A percentile compares a stretch with the other conserved stretches of the same genome.
These are phyloP conservation scores for Chrysanthemum lavandulifolium DNA, from an alignment of 129 eudicot genomes.

Conservation along the genomic window DNA sequence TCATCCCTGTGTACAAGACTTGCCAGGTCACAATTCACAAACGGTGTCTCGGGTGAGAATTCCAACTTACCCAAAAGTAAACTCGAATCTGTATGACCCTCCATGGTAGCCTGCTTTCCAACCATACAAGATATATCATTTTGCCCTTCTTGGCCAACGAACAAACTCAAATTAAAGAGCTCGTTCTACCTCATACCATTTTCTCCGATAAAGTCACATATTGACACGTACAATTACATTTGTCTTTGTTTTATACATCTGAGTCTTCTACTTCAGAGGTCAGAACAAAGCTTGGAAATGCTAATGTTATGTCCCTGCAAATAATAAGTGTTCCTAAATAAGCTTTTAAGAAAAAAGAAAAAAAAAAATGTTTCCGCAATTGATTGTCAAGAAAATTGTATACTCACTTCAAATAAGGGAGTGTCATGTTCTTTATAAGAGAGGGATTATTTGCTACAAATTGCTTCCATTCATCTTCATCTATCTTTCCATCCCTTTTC, in stretches of 20 bases:
- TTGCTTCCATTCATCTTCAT: conserved; percentile 83
- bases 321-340: neutral
- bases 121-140: conserved; percentile 8
- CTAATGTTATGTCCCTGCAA: conserved; percentile 82
- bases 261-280: conserved; percentile 67
- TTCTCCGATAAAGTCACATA: neutral
- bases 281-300: conserved; percentile 90
- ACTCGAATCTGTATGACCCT: conserved; percentile 18
- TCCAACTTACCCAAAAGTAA: too few relatives aligned
- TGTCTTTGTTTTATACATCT: conserved; percentile 32
- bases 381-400: neutral
- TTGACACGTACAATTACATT: neutral
- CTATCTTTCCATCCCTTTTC: conserved; percentile 84
- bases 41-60: too few relatives aligned
- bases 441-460: conserved; percentile 78
- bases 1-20: conserved; percentile 14
- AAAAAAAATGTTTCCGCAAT: neutral
- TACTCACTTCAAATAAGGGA: conserved; percentile 95
- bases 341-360: neutral
- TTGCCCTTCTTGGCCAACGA: conserved; percentile 17
- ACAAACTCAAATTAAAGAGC: neutral
- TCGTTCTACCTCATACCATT: conserved; percentile 5
- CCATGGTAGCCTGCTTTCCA: conserved; percentile 18
- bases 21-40: too few relatives aligned
- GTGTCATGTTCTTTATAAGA: conserved; percentile 94